Evolutionary conservation across 78 protist genomes (phyloP), one percentile per base, ranked within the genome.

Genomic region (Dictyostelium intermedium): DNA sequence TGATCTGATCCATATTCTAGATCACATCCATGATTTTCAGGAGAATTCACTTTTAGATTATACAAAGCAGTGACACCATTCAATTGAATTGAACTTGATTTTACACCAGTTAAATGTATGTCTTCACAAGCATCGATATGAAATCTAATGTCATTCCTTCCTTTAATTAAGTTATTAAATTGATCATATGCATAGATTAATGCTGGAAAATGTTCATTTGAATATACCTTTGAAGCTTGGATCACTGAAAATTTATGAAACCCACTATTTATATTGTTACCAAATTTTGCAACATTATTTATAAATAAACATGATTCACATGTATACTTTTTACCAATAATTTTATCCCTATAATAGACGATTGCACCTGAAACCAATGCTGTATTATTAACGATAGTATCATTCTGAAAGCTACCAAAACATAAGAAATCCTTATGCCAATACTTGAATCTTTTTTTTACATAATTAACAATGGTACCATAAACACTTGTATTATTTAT

Each of bases 121-220:
- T 76, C 45, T 14, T 41, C 32, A 20, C 30, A 18, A 5, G 84
- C 8, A 14, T 10, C 16, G 3, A 72, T 45, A 14, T 27, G 35
- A 47, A 79, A 79, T 30, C 1, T 5, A 5, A 79, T 79, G 47
- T 79, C 84, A n/a, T 34, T 79, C 56, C 39, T 79, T 45, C 84
- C 79, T 34, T 4, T 32, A 13, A 72, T 34, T 34, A 72, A 72
- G 18, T 72, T 72, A 72, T 34, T 20, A 72, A 72, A 72, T 16
- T 72, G 79, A 34, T 72, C 79, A 18, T 13, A 72, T 72, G 79
- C 79, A 34, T 32, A 72, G 6, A 72, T 72, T 32, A 72, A 34
- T 0, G n/a, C 37, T 32, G 79, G 79, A 34, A 72, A 72, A 30
- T 72, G 47, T 14, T 16, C 25, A 72, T 72, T 72, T 18, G 79